Percentiles rank a stretch among this genome's conserved stretches.
phyloP scores from a whole-genome alignment of 2,329 filamentous ascomycete species.

The Pestalotiopsis sp. region DNA sequence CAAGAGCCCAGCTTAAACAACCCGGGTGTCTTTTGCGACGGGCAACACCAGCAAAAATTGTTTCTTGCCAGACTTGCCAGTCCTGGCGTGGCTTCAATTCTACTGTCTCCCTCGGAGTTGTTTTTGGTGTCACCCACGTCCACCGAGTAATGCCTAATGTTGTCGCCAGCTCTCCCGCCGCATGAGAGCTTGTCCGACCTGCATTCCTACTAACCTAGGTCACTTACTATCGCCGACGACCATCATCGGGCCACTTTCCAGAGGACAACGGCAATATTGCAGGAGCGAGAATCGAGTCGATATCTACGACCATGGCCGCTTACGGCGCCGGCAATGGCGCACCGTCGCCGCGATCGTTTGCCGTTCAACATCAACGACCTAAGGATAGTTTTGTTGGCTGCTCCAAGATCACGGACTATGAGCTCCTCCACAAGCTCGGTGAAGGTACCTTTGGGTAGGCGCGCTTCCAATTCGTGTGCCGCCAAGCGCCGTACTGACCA shows the following conservation, averaged over 20 bases:
- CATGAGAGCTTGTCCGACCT: not conserved
- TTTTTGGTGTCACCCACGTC: not conserved
- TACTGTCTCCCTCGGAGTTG: not conserved
- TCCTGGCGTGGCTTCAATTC: not conserved
- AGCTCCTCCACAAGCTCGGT: constrained; percentile 80
- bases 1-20: not conserved
- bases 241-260: not conserved
- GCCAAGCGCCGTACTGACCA: not conserved
- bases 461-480: not conserved
- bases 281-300: not conserved
- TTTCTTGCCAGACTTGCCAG: not conserved
- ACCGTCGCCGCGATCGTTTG: constrained; percentile 59
- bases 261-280: not conserved
- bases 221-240: not conserved
- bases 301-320: constrained; percentile 1
- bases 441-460: constrained; percentile 91
- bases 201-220: not conserved
- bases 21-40: not conserved
- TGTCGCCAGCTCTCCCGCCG: not conserved
- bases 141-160: not conserved
- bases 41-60: not conserved
- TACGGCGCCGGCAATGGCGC: constrained; percentile 30
- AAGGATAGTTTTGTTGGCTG: constrained; percentile 76
- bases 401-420: constrained; percentile 80
- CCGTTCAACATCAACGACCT: constrained; percentile 57